Evolutionary conservation across 2,329 filamentous ascomycete genomes (phyloP).

Genomic region (Diaporthe aspalathi): DNA sequence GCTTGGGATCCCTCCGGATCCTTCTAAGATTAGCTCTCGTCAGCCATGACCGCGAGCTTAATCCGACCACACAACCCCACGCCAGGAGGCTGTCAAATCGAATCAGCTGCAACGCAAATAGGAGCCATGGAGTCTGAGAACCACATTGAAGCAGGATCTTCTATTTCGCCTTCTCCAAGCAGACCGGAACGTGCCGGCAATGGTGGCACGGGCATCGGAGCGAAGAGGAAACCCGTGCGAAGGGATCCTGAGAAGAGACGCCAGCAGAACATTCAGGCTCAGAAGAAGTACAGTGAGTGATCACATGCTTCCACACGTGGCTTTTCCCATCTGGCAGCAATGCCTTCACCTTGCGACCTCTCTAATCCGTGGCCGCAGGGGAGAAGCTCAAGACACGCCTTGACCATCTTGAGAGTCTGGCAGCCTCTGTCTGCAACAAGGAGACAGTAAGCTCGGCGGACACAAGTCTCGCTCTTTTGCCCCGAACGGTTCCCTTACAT

Average conservation of each 20-base stretch:
- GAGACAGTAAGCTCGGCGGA: background rate
- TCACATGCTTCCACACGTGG: background rate
- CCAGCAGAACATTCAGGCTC: slow-evolving; percentile 43
- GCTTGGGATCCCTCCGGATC: background rate
- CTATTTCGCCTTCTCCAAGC: background rate
- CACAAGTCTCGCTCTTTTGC: background rate
- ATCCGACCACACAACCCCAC: slow-evolving; percentile 7
- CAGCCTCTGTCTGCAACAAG: slow-evolving; percentile 31
- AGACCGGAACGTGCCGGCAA: background rate
- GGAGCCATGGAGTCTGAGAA: background rate
- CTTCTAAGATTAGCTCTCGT: slow-evolving; percentile 26
- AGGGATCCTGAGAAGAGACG: slow-evolving; percentile 44
- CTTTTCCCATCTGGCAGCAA: background rate
- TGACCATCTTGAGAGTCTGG: slow-evolving; percentile 40
- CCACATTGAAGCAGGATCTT: background rate
- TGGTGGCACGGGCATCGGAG: background rate
- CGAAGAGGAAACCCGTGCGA: slow-evolving; percentile 38
- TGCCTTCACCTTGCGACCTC: accelerated
- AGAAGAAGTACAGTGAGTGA: slow-evolving; percentile 43
- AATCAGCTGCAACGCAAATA: background rate
- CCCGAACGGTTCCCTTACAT: background rate
- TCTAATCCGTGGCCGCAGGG: slow-evolving; percentile 13
- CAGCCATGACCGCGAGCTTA: slow-evolving; percentile 30
- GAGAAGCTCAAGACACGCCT: slow-evolving; percentile 41
- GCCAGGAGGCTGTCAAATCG: background rate